These are phyloP conservation scores for Digitaria exilis DNA, from an alignment of 202 grass and related monocot genomes.

Conservation along the genomic window DNA sequence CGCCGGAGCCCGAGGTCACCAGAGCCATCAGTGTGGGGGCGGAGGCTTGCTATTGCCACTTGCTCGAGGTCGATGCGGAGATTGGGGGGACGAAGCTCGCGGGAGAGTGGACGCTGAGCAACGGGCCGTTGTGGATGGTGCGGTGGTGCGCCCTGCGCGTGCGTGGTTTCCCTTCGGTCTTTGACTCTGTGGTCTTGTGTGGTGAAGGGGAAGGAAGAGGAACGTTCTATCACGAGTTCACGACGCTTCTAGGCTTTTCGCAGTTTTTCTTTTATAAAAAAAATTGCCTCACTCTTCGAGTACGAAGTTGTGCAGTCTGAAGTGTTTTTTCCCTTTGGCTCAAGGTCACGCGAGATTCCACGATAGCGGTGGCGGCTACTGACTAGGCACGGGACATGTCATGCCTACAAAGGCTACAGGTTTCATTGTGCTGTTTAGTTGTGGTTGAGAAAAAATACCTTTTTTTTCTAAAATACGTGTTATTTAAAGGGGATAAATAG, in stretches of 20 bases:
- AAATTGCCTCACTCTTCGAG: too few relatives aligned
- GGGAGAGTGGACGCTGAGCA: slow-evolving; percentile 9
- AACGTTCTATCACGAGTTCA: neutral
- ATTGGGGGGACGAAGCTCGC: slow-evolving; percentile 36
- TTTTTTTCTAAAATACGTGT: too few relatives aligned
- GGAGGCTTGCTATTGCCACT: neutral
- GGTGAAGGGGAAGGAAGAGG: neutral
- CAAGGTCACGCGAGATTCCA: neutral
- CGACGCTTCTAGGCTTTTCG: slow-evolving; percentile 13
- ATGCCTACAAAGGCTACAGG: too few relatives aligned
- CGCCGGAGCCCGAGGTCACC: slow-evolving; percentile 46
- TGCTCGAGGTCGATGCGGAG: slow-evolving; percentile 44
- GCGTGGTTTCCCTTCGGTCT: neutral
- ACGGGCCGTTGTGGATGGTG: neutral
- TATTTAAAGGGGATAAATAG: too few relatives aligned
- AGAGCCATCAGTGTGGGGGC: slow-evolving; percentile 52
- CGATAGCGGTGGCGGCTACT: neutral
- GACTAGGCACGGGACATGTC: neutral
- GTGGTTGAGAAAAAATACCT: too few relatives aligned
- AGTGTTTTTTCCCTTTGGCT: too few relatives aligned
- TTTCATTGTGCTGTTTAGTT: too few relatives aligned
- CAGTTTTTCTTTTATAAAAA: neutral
- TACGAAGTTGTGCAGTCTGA: too few relatives aligned
- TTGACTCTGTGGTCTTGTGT: neutral
- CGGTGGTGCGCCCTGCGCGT: neutral